Percentiles rank a stretch among this genome's conserved stretches.
phyloP scores from a whole-genome alignment of 2,329 filamentous ascomycete species.

The Xylaria sp. region DNA sequence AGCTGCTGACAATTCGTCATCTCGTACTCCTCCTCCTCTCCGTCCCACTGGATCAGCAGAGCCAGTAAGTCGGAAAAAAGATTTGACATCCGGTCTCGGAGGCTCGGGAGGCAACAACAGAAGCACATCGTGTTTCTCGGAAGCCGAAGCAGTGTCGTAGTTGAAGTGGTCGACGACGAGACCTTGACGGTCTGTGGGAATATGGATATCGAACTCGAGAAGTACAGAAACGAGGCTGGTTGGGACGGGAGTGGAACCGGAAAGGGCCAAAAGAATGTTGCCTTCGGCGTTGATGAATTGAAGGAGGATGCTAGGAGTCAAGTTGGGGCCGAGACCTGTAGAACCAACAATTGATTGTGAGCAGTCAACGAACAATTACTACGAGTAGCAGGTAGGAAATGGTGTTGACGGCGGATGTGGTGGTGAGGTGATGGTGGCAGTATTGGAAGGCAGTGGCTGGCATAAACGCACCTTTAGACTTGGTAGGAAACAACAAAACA shows the following conservation, averaged over 20 bases:
- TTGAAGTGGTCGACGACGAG: slow-evolving; percentile 96
- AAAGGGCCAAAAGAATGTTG: slow-evolving; percentile 89
- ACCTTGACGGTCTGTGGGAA: slow-evolving; percentile 86
- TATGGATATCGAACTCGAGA: slow-evolving; percentile 85
- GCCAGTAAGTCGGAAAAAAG: slow-evolving; percentile 77
- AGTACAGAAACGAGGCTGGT: slow-evolving; percentile 81
- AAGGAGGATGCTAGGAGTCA: slow-evolving; percentile 87
- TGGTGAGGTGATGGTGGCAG: not conserved
- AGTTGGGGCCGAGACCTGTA: slow-evolving; percentile 82
- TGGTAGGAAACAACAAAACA: slow-evolving; percentile 86
- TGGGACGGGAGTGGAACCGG: slow-evolving; percentile 75
- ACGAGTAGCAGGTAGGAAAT: not conserved
- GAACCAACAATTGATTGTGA: not conserved
- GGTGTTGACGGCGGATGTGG: not conserved
- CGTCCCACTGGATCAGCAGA: not conserved
- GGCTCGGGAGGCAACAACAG: slow-evolving; percentile 75
- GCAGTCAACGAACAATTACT: slow-evolving; percentile 14
- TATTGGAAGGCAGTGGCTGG: not conserved
- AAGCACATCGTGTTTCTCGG: slow-evolving; percentile 89
- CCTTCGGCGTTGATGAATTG: slow-evolving; percentile 92
- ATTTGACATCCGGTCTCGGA: slow-evolving; percentile 76
- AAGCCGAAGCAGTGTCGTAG: slow-evolving; percentile 80
- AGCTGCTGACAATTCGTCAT: not conserved
- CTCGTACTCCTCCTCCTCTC: slow-evolving; percentile 6
- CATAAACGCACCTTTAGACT: slow-evolving; percentile 79